Evolutionary conservation across 257 asterid species (phyloP), one percentile per base, ranked within the genome.

Genomic region (Lantana camara): DNA sequence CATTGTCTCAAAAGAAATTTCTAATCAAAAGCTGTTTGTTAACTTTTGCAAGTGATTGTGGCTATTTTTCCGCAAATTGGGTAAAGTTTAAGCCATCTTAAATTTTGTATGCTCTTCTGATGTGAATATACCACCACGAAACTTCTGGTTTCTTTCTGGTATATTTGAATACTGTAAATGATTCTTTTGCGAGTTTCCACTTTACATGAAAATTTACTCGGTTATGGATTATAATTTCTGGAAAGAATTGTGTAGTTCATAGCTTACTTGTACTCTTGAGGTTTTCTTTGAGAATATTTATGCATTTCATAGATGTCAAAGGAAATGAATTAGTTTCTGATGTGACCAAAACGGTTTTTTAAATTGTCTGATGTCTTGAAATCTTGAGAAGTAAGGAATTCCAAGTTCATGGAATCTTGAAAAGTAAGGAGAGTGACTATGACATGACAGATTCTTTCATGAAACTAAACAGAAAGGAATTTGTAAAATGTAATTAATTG

Each of bases 61-160:
- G 45, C 32, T 57, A 57, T 57, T 52, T 66, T 21, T n/a, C n/a
- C n/a, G 38, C 21, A 23, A 52, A 38, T 42, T 58, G 59, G 35
- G 22, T 37, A 22, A 47, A 46, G 30, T 45, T 27, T 41, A 1
- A 30, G 35, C 3, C 9, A 22, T 34, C 44, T 12, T 40, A 49
- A 4, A 13, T 16, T 57, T 50, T 12, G 60, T 15, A 34, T 16
- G 57, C 46, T 45, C 10, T 47, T 14, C 22, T 57, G 46, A 50
- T 59, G 42, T 59, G 49, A 37, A 35, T 37, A 8, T 15, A 7
- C 27, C 13, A 29, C 46, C 37, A n/a, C 21, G 46, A 27, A 15
- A 19, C 29, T 24, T 63, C 55, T 19, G 38, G 32, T 16, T 60
- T 60, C 7, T 37, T 8, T 58, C 23, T 16, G 20, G n/a, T 24